Evolutionary conservation across 2,329 filamentous ascomycete genomes (phyloP), one percentile per base, ranked within the genome.

Genomic region (Lachnellula hyalina): DNA sequence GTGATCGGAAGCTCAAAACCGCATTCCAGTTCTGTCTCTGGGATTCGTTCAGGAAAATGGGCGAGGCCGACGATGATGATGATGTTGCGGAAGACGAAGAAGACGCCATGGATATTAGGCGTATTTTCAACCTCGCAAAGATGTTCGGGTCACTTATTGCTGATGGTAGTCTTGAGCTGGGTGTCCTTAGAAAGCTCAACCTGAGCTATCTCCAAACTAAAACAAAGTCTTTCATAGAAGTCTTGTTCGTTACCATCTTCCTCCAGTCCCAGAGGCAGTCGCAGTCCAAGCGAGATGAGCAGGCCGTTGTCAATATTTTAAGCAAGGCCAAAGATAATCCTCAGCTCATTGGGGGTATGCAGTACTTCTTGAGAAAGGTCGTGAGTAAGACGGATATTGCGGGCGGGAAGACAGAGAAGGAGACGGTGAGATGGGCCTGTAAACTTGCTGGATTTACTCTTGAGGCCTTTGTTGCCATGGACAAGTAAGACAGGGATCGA

Each of bases 1-100:
- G 77, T 3, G 89, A 92, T 57, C 84, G 84, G 61, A 84, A 85
- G 63, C 79, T 95, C 62, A 83, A 84, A 58, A 93, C 93, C 73
- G 86, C 89, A 1, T 95, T 97, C 68, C 89, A 94, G 68, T 91
- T 93, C 65, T 83, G 86, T 7, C 75, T 97, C 1, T 96, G 92
- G 85, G 90, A 88, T 63, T 77, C 93, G 9, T 95, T 96, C 72
- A 86, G 87, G 65, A 80, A 84, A 36, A 82, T 96, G 72, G 93
- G 91, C n/a, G 92, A 96, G 71, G 82, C 80, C 21, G 70, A 75
- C 47, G 64, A 76, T 36, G 86, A 88, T 45, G 84, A 83, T 5
- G 84, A 84, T 40, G 80, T 79, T 15, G 76, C 77, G 3, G 82
- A 85, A 5, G 81, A 83, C 2, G 76, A 79, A 23, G 74, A 75